These are phyloP conservation scores for Pulveroboletus sp. DNA, from an alignment of 768 basidiomycete genomes.

Conservation along the genomic window DNA sequence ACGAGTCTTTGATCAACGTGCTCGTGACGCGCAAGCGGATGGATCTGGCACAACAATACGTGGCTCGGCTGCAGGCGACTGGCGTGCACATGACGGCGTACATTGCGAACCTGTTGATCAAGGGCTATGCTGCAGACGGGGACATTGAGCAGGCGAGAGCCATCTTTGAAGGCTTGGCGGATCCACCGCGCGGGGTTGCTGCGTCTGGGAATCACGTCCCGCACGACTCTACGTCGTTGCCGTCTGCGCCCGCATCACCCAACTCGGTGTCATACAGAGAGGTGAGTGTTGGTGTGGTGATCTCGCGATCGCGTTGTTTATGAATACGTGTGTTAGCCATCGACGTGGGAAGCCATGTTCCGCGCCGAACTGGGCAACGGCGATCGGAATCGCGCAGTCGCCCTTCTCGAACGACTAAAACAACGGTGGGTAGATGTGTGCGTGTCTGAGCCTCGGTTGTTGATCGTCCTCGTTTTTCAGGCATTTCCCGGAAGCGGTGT, in stretches of 20 bases:
- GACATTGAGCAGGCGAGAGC: conserved; percentile 66
- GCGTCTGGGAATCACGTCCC: conserved; percentile 85
- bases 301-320: not conserved
- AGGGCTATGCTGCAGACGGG: conserved; percentile 63
- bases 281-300: conserved; percentile 12
- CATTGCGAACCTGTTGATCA: conserved; percentile 68
- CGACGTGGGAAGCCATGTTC: conserved; percentile 95
- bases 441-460: too few species aligned
- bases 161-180: conserved; percentile 76
- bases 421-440: conserved; percentile 46
- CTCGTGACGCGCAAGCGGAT: conserved; percentile 72
- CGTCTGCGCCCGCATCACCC: conserved; percentile 35
- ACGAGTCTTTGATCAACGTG: conserved; percentile 87
- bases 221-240: conserved; percentile 41
- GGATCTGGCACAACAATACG: conserved; percentile 70
- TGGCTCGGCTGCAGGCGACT: conserved; percentile 52
- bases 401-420: conserved; percentile 66
- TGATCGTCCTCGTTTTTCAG: conserved; percentile 34
- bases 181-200: conserved; percentile 80
- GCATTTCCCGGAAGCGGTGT: conserved; percentile 75
- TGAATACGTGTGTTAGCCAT: conserved; percentile 65
- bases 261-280: conserved; percentile 39
- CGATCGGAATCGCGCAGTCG: conserved; percentile 63
- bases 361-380: conserved; percentile 82
- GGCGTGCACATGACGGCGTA: conserved; percentile 92